These are phyloP conservation scores for Orbilia javanica DNA, from an alignment of 2,329 filamentous ascomycete genomes.

Conservation along the genomic window DNA sequence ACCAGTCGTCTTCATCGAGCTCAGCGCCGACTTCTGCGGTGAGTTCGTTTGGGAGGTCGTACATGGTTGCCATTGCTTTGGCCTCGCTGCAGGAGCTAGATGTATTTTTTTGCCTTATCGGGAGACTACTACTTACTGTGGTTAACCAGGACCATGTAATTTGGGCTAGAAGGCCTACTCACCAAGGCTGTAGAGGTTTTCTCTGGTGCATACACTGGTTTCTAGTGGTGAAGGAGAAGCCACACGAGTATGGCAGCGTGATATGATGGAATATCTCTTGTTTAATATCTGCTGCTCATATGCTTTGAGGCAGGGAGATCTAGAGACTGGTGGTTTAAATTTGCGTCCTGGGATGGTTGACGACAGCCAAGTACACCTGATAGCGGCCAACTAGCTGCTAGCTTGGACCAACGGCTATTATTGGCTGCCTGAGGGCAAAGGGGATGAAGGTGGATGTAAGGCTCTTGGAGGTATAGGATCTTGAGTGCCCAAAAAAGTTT, in stretches of 20 bases:
- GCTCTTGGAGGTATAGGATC: too few relatives aligned
- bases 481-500: too few relatives aligned
- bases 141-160: neutral
- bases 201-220: neutral
- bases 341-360: too few relatives aligned
- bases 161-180: neutral
- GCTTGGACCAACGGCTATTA: too few relatives aligned
- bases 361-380: too few relatives aligned
- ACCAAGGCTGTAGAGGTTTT: neutral
- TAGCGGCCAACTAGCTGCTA: too few relatives aligned
- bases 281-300: too few relatives aligned
- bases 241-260: neutral
- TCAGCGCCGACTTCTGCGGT: neutral
- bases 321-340: neutral
- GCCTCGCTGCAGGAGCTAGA: neutral
- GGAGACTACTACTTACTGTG: neutral
- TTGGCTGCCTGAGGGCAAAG: too few relatives aligned
- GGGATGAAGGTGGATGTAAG: too few relatives aligned
- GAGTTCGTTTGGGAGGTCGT: slow-evolving; percentile 6
- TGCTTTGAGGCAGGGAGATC: too few relatives aligned
- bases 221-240: neutral
- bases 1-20: slow-evolving; percentile 28
- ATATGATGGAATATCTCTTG: too few relatives aligned
- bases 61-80: neutral
- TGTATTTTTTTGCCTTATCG: neutral